A percentile compares a stretch with the other conserved stretches of the same genome.
These are phyloP conservation scores for Nakaseomyces sp. DNA, from an alignment of 1,139 yeast species.

Conservation along the genomic window DNA sequence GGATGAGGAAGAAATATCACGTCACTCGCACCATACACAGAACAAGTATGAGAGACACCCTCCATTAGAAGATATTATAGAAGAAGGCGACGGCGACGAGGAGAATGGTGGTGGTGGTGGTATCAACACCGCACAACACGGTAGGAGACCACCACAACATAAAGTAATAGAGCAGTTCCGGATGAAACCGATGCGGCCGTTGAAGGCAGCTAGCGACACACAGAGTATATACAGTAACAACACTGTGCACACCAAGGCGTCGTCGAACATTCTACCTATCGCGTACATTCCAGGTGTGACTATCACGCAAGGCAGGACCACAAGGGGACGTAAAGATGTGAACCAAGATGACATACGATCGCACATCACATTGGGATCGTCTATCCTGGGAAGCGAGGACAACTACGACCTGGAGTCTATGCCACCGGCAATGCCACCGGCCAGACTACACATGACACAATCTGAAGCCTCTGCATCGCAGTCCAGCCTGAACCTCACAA, in stretches of 20 bases:
- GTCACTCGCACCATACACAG: conserved; percentile 6
- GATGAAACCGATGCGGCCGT: conserved; percentile 1
- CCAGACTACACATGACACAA: too few species aligned
- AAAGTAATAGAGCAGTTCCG: conserved; percentile 1
- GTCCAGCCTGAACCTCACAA: conserved; percentile 33
- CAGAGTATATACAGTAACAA: conserved; percentile 20
- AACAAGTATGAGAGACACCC: conserved; percentile 13
- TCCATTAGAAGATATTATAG: background rate
- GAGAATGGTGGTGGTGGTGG: conserved; percentile 3
- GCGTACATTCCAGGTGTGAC: conserved; percentile 93
- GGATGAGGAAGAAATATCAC: conserved; percentile 3
- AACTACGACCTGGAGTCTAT: conserved; percentile 15
- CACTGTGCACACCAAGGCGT: conserved; percentile 64
- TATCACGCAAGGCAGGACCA: conserved; percentile 29
- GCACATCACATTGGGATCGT: conserved; percentile 31
- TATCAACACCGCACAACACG: too few species aligned
- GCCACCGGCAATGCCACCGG: background rate
- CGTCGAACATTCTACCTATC: conserved; percentile 84
- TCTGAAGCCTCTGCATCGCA: background rate
- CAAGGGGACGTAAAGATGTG: background rate
- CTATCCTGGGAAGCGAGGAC: conserved; percentile 28
- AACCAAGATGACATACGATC: conserved; percentile 14
- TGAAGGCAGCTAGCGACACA: conserved; percentile 2
- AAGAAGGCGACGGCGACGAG: conserved; percentile 8
- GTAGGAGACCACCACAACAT: too few species aligned